A percentile compares a stretch with the other conserved stretches of the same genome.
Evolutionary conservation across 176 grass and related monocot species (phyloP).

Genomic region (Puya raimondii): DNA sequence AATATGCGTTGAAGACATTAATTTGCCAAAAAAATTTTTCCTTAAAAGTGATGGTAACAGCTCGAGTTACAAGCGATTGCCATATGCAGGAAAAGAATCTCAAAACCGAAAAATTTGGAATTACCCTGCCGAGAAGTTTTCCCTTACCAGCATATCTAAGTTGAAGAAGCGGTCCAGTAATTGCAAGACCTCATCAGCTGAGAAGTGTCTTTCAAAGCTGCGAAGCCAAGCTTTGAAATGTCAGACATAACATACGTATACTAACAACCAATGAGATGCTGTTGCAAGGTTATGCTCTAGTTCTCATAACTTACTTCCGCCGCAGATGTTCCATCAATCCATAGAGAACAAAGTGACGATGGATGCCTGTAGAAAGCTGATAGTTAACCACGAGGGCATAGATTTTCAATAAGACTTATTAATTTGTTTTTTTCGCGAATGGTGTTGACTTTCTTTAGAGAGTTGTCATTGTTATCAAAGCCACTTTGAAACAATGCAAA

Average conservation of each 20-base stretch:
- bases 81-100: background rate
- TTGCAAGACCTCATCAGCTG: constrained; percentile 75
- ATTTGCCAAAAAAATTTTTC: no score
- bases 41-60: no score
- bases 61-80: background rate
- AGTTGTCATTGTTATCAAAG: no score
- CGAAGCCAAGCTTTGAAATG: background rate
- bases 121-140: background rate
- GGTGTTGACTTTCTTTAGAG: background rate
- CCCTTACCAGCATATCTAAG: constrained; percentile 86
- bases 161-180: constrained; percentile 86
- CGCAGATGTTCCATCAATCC: constrained; percentile 76
- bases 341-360: constrained; percentile 89
- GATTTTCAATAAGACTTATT: background rate
- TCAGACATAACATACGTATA: constrained; percentile 19
- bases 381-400: background rate
- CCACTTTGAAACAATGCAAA: no score
- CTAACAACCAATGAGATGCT: background rate
- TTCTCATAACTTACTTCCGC: constrained; percentile 37
- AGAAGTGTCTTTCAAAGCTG: constrained; percentile 74
- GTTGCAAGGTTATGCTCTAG: background rate
- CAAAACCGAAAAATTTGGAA: background rate
- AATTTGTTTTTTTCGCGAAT: background rate
- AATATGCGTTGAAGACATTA: no score
- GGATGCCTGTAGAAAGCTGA: constrained; percentile 39